phyloP scores from a whole-genome alignment of 495 filamentous ascomycete species.

The Tuber borchii region DNA sequence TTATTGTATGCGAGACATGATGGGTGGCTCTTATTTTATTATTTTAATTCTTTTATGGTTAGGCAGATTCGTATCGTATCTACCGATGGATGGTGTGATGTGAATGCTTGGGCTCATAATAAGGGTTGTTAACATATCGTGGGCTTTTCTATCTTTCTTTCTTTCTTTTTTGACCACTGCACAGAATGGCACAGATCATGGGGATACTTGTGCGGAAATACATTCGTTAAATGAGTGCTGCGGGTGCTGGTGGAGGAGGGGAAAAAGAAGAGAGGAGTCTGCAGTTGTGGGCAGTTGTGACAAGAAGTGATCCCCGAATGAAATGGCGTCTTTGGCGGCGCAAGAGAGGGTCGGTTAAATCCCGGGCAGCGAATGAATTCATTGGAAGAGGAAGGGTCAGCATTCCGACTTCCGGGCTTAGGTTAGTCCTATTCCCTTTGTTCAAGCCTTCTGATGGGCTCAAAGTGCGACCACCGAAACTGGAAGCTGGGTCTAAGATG shows the following conservation, averaged over 20 bases:
- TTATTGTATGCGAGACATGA: background rate
- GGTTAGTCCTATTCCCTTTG: background rate
- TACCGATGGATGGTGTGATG: background rate
- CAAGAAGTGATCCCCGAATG: background rate
- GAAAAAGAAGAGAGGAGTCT: background rate
- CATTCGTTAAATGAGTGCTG: background rate
- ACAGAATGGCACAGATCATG: background rate
- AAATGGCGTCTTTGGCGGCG: background rate
- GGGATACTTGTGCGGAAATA: background rate
- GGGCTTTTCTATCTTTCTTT: background rate
- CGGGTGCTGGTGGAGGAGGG: background rate
- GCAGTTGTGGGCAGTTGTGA: background rate
- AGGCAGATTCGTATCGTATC: background rate
- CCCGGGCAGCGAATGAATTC: background rate
- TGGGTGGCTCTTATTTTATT: background rate
- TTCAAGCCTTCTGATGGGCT: slow-evolving; percentile 4
- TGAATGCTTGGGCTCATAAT: background rate
- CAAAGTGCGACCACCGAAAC: slow-evolving; percentile 19
- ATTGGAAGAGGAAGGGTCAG: background rate
- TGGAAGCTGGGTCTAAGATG: slow-evolving; percentile 25
- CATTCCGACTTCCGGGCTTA: slow-evolving; percentile 1
- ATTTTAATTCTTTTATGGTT: background rate
- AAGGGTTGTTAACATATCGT: background rate
- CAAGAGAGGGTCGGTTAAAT: background rate
- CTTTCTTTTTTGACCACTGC: background rate